Conservation (phyloP, 2,329 filamentous ascomycete species). For the Verticillium longisporum region DNA sequence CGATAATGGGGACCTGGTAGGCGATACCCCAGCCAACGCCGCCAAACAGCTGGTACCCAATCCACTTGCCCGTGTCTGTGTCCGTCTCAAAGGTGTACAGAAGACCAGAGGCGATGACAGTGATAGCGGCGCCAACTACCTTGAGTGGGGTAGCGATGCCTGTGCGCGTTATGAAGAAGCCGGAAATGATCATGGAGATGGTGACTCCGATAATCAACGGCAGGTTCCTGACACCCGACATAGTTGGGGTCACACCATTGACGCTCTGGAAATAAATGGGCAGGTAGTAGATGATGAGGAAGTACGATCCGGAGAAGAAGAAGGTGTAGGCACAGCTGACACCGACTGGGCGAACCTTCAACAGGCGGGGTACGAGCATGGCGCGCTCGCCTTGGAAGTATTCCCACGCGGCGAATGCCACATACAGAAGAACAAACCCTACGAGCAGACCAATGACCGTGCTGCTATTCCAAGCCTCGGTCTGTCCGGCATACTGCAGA, state of each 20-base stretch:
- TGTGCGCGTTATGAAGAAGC: slow-evolving; percentile 24
- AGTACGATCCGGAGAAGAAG: slow-evolving; percentile 26
- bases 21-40: slow-evolving; percentile 34
- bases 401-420: slow-evolving; percentile 29
- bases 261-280: slow-evolving; percentile 41
- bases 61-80: slow-evolving; percentile 29
- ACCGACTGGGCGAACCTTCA: slow-evolving; percentile 31
- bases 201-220: slow-evolving; percentile 31
- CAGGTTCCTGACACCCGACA: slow-evolving; percentile 32
- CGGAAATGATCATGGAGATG: slow-evolving; percentile 24
- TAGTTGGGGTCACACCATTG: slow-evolving; percentile 28
- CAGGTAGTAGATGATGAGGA: slow-evolving; percentile 27
- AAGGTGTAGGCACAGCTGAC: slow-evolving; percentile 25
- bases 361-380: slow-evolving; percentile 34
- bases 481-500: slow-evolving; percentile 40
- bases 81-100: slow-evolving; percentile 30
- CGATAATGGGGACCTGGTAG: slow-evolving; percentile 37
- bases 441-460: background rate
- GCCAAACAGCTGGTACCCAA: slow-evolving; percentile 35
- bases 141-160: slow-evolving; percentile 40
- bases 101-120: slow-evolving; percentile 30
- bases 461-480: slow-evolving; percentile 15
- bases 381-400: slow-evolving; percentile 30
- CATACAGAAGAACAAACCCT: background rate
- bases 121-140: slow-evolving; percentile 25